phyloP scores from a whole-genome alignment of 1,284 basidiomycete genomes.

The Paramarasmius palmivorus region DNA sequence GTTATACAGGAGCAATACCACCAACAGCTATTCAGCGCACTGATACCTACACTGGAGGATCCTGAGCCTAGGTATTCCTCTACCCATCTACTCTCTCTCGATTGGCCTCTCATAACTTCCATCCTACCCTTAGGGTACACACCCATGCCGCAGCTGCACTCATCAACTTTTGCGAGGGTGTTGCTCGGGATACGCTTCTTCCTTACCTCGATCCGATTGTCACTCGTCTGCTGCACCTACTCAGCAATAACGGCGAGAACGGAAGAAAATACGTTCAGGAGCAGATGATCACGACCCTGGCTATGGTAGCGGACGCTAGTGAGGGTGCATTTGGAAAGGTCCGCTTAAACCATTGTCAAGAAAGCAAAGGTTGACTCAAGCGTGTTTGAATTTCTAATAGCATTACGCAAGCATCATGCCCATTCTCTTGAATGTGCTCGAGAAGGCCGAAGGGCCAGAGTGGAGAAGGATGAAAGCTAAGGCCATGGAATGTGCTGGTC shows the following conservation, averaged over 20 bases:
- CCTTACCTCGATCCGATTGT: conserved; percentile 80
- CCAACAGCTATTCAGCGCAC: conserved; percentile 63
- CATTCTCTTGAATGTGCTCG: conserved; percentile 66
- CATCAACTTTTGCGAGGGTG: conserved; percentile 89
- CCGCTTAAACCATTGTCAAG: conserved; percentile 4
- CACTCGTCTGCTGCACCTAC: conserved; percentile 49
- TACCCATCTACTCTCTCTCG: neutral
- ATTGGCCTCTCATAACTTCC: neutral
- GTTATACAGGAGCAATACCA: conserved; percentile 75
- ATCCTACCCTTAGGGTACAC: conserved; percentile 58
- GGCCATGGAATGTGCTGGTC: conserved; percentile 84
- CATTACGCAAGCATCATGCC: conserved; percentile 80
- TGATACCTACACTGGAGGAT: conserved; percentile 75
- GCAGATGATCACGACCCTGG: conserved; percentile 79
- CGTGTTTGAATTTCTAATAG: conserved; percentile 42
- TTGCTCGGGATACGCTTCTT: conserved; percentile 67
- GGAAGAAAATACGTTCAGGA: conserved; percentile 72
- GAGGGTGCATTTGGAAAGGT: conserved; percentile 72
- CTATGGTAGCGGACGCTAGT: conserved; percentile 84
- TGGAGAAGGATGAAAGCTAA: conserved; percentile 72
- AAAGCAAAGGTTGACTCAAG: neutral
- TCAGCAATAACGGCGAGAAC: conserved; percentile 18
- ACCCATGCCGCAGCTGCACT: conserved; percentile 82
- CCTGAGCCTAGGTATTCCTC: conserved; percentile 65
- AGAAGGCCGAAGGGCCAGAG: conserved; percentile 65